Evolutionary conservation across 441 rosid genomes (phyloP).

Genomic region (Breynia disticha): DNA sequence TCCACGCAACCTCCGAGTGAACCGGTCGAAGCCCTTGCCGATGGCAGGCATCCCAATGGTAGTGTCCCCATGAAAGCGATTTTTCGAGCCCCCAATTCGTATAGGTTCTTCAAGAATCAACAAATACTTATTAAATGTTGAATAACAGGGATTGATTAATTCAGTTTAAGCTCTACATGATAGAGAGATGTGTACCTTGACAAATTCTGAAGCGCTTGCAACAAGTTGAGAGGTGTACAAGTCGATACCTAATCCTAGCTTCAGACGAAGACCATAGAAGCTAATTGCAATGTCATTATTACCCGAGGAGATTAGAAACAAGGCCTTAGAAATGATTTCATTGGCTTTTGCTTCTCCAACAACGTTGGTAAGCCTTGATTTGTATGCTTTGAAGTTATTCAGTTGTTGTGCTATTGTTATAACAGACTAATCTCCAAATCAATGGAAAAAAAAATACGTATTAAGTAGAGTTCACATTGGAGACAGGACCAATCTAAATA

Average conservation of each 20-base stretch:
- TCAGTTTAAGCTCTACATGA: not conserved
- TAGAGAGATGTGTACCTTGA: slow-evolving; percentile 22
- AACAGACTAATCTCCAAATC: too few species aligned
- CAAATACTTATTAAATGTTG: not conserved
- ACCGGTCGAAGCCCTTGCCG: slow-evolving; percentile 35
- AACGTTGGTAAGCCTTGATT: not conserved
- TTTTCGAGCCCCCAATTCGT: slow-evolving; percentile 43
- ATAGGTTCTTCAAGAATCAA: slow-evolving; percentile 28
- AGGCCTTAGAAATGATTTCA: not conserved
- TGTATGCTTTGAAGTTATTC: not conserved
- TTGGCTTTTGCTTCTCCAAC: not conserved
- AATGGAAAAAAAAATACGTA: not conserved
- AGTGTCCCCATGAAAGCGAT: slow-evolving; percentile 41
- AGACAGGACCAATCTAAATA: not conserved
- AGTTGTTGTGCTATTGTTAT: not conserved
- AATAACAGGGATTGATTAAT: too few species aligned
- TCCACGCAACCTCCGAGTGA: slow-evolving; percentile 32
- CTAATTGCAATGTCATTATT: slow-evolving; percentile 52
- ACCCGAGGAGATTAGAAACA: slow-evolving; percentile 13
- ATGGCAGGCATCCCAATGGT: slow-evolving; percentile 59
- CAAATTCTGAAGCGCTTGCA: slow-evolving; percentile 29
- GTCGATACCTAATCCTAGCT: slow-evolving; percentile 23
- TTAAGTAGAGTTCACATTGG: too few species aligned
- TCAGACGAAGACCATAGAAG: slow-evolving; percentile 21
- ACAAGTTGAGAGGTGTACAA: slow-evolving; percentile 33